Base-by-base conservation (phyloP, 2,329 filamentous ascomycete genomes). In the Nannizziopsis arthrosporioides region DNA sequence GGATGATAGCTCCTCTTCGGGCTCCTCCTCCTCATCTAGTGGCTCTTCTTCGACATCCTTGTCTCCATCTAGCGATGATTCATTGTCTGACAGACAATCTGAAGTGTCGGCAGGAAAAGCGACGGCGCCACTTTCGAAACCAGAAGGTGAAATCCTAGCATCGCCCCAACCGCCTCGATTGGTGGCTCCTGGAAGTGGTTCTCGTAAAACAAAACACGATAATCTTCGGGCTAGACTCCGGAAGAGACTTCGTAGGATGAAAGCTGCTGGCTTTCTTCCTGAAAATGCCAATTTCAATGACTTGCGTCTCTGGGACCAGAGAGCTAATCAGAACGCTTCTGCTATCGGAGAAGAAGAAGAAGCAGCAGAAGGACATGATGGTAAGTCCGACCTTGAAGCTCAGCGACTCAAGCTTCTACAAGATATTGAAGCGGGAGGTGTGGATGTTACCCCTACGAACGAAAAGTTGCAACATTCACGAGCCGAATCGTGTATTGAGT, bases 201-300 rank as follows among this genome's bases (percentile, higher is more conserved):
- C 67, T 30, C 54, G 58, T 17, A 56, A 60, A 14, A 84, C 80
- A 0, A 71, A 72, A 44, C 64, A 64, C 18, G 73, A 78, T 51
- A 84, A 84, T 54, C 57, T 64, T 27, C 70, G 80, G 35, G 70
- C 71, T 36, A 73, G 72, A 48, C 63, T 73, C 45, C 62, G 67
- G 35, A 72, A 72, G 49, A 66, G 67, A 49, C 63, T 82, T 9
- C 63, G 65, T 3, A 67, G 69, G 48, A 65, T 82, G 6, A 78
- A 81, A 55, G 60, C 68, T 14, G 61, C 70, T n/a, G 77, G 75
- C 1, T 58, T 73, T 10, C 61, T 83, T 7, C 70, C 70, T 15
- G 53, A 63, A 19, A 61, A 71, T 48, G 77, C 78, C 5, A 73
- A 70, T 43, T 67, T 76, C 37, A 59, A 63, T 9, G 73, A 77